Evolutionary conservation across 768 basidiomycete genomes (phyloP).

Genomic region (Phylloporus scabripes): DNA sequence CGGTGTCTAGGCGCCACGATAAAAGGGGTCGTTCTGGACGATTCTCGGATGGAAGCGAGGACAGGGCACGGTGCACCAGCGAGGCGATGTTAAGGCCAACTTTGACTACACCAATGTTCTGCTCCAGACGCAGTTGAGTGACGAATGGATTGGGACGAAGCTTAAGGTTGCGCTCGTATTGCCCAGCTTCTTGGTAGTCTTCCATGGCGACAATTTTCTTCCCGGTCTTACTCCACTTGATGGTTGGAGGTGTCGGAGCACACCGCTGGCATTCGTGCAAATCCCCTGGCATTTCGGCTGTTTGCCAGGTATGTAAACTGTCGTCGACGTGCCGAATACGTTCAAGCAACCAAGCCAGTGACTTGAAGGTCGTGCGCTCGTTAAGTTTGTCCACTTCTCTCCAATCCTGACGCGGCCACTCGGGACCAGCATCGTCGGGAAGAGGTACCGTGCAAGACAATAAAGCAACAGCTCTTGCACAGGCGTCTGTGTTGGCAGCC

Average conservation of each 20-base stretch:
- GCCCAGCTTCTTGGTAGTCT: conserved; percentile 79
- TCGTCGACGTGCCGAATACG: conserved; percentile 72
- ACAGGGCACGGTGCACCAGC: conserved; percentile 78
- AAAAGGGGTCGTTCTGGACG: conserved; percentile 44
- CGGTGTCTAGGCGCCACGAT: conserved; percentile 80
- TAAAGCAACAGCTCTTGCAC: conserved; percentile 70
- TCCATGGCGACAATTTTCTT: conserved; percentile 67
- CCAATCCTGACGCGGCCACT: conserved; percentile 78
- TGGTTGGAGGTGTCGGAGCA: conserved; percentile 69
- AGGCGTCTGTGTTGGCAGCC: conserved; percentile 53
- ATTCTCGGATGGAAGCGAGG: conserved; percentile 62
- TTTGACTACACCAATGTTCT: conserved; percentile 63
- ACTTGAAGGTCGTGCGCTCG: conserved; percentile 74
- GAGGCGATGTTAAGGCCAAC: conserved; percentile 88
- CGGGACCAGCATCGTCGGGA: conserved; percentile 58
- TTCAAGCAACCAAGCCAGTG: conserved; percentile 83
- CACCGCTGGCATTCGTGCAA: conserved; percentile 68
- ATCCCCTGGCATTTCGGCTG: conserved; percentile 40
- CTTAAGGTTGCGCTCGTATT: conserved; percentile 86
- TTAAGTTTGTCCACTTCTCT: conserved; percentile 80
- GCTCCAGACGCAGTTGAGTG: conserved; percentile 68
- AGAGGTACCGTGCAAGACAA: conserved; percentile 75
- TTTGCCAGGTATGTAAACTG: conserved; percentile 63
- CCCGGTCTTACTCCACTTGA: conserved; percentile 65
- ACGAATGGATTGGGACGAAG: conserved; percentile 81